These are phyloP conservation scores for Forsythia viridissima DNA, from an alignment of 257 asterid genomes.

Conservation along the genomic window DNA sequence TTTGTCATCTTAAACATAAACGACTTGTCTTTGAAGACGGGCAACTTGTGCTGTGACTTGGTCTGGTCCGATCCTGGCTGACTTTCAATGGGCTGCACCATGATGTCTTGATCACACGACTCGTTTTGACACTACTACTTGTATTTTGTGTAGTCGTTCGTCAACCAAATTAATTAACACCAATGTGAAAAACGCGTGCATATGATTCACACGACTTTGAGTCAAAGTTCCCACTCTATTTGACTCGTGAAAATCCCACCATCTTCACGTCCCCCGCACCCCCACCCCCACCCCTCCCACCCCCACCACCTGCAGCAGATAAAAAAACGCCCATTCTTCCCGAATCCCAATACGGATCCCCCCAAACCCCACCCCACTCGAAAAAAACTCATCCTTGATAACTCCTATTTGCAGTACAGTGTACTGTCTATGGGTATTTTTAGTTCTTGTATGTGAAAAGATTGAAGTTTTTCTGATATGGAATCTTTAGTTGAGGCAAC, in stretches of 20 bases:
- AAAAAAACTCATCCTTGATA: neutral
- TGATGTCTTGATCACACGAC: neutral
- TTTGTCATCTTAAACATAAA: too few relatives aligned
- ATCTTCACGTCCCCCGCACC: neutral
- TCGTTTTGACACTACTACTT: too few relatives aligned
- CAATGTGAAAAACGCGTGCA: too few relatives aligned
- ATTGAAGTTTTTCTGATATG: conserved; percentile 39
- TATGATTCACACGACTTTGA: too few relatives aligned
- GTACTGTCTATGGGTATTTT: neutral
- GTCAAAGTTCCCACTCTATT: too few relatives aligned
- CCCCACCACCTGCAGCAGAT: neutral
- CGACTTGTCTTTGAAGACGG: too few relatives aligned
- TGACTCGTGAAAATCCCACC: too few relatives aligned
- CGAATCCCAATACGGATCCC: neutral
- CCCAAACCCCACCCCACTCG: conserved; percentile 17
- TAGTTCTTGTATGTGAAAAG: neutral
- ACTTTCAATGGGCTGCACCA: neutral
- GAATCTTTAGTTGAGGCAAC: conserved; percentile 87
- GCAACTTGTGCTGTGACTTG: neutral
- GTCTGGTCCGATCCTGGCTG: neutral
- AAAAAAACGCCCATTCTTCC: neutral
- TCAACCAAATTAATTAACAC: too few relatives aligned
- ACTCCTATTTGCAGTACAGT: neutral
- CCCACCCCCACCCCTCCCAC: neutral
- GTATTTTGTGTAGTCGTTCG: too few relatives aligned